Evolutionary conservation across 2,329 filamentous ascomycete species (phyloP).

Genomic region (Scedosporium dehoogii): DNA sequence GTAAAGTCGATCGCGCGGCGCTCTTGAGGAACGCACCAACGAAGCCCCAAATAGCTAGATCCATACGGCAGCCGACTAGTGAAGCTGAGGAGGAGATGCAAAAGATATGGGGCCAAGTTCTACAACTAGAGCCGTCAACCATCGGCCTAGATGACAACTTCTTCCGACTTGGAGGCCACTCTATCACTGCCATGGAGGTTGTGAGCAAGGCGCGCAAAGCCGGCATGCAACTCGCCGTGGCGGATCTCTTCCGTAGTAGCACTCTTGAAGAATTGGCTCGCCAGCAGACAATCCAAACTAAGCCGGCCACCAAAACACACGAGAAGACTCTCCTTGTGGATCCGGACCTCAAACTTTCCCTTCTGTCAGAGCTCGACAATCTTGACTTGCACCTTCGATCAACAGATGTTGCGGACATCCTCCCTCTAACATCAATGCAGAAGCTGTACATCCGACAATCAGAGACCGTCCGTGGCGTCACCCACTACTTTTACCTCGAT

Average conservation of each 20-base stretch:
- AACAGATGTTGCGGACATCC: too few species aligned
- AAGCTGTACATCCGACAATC: too few species aligned
- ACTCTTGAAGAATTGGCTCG: conserved; percentile 22
- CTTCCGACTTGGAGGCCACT: conserved; percentile 26
- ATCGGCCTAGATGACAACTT: conserved; percentile 9
- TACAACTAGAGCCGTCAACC: background rate
- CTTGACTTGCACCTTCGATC: too few species aligned
- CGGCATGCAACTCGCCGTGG: conserved; percentile 25
- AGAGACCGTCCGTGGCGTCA: too few species aligned
- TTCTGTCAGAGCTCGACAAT: too few species aligned
- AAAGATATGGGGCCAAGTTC: conserved; percentile 1
- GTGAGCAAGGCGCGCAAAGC: conserved; percentile 6
- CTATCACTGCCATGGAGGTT: conserved; percentile 12
- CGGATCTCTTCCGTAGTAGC: conserved; percentile 27
- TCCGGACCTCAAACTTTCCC: too few species aligned
- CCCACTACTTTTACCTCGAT: too few species aligned
- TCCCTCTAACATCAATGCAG: too few species aligned
- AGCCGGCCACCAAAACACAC: too few species aligned
- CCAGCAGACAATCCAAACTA: too few species aligned
- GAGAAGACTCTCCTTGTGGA: too few species aligned
- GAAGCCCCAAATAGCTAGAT: background rate
- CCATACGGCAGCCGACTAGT: background rate
- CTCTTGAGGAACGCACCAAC: conserved; percentile 15
- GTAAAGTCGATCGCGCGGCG: conserved; percentile 3
- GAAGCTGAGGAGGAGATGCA: background rate